Conservation (phyloP, 1,284 basidiomycete genomes). For the Cutaneotrichosporon cutaneum region DNA sequence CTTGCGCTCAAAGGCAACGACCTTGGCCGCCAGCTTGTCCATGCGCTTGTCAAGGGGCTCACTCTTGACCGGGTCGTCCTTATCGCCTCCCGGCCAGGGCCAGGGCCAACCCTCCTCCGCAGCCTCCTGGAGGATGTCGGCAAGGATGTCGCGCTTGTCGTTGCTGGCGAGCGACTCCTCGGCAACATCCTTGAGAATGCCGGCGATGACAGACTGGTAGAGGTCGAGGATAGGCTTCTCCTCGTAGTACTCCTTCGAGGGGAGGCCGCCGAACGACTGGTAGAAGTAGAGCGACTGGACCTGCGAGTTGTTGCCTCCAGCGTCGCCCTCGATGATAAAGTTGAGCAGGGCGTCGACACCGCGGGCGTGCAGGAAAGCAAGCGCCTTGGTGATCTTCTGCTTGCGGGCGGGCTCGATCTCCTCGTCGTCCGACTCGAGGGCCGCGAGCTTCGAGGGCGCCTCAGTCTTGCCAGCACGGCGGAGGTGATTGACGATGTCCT, state of each 20-base stretch:
- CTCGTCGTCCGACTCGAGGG: background rate
- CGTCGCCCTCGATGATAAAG: constrained; percentile 75
- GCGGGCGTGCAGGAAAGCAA: constrained; percentile 82
- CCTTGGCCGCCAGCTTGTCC: constrained; percentile 65
- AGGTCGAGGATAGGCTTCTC: constrained; percentile 69
- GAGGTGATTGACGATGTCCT: background rate
- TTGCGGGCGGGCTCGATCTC: constrained; percentile 8
- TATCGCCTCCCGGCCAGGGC: constrained; percentile 66
- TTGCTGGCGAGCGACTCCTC: constrained; percentile 20
- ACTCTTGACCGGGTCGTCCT: constrained; percentile 34
- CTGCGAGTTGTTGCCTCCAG: constrained; percentile 85
- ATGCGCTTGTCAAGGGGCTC: constrained; percentile 54
- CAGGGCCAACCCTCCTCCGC: constrained; percentile 64
- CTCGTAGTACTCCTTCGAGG: constrained; percentile 91
- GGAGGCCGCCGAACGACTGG: constrained; percentile 80
- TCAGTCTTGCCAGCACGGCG: constrained; percentile 10
- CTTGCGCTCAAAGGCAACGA: constrained; percentile 76
- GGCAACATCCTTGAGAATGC: constrained; percentile 65
- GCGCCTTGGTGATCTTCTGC: constrained; percentile 63
- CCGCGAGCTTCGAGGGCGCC: background rate
- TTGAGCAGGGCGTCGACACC: constrained; percentile 77
- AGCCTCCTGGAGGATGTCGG: constrained; percentile 29
- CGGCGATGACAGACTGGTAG: constrained; percentile 70
- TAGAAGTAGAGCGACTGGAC: constrained; percentile 80
- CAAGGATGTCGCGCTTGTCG: constrained; percentile 9